phyloP scores from a whole-genome alignment of 805 yeast species.

The Wickerhamiella australiensis region DNA sequence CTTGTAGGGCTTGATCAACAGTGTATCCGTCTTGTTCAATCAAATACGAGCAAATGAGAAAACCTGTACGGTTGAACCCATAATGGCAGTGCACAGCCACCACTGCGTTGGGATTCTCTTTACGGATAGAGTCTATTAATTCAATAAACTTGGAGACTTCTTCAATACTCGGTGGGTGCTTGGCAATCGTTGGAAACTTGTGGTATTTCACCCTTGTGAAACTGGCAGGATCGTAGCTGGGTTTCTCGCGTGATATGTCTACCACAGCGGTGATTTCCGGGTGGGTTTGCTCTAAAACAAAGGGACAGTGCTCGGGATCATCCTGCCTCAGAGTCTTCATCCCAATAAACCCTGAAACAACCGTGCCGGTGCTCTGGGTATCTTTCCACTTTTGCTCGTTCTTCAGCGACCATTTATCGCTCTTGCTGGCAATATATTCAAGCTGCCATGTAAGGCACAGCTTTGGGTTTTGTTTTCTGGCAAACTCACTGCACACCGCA shows the following conservation, averaged over 20 bases:
- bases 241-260: conserved; percentile 52
- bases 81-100: conserved; percentile 70
- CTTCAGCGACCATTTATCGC: conserved; percentile 67
- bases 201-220: conserved; percentile 45
- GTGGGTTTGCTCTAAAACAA: conserved; percentile 37
- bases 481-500: conserved; percentile 41
- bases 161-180: conserved; percentile 54
- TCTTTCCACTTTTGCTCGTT: conserved; percentile 62
- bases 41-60: conserved; percentile 54
- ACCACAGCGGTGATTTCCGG: conserved; percentile 46
- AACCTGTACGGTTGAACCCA: conserved; percentile 72
- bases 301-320: conserved; percentile 51
- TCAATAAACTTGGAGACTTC: conserved; percentile 47
- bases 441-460: conserved; percentile 64
- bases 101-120: conserved; percentile 40
- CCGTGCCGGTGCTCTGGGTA: conserved; percentile 35
- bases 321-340: conserved; percentile 65
- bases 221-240: conserved; percentile 54
- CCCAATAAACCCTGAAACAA: conserved; percentile 39
- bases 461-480: conserved; percentile 38
- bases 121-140: conserved; percentile 36
- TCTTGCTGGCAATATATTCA: conserved; percentile 38
- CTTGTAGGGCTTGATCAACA: conserved; percentile 51
- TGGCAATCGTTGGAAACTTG: conserved; percentile 68
- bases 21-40: conserved; percentile 48